These are phyloP conservation scores for Fomitopsis betulina DNA, from an alignment of 1,284 basidiomycete species.

Conservation along the genomic window DNA sequence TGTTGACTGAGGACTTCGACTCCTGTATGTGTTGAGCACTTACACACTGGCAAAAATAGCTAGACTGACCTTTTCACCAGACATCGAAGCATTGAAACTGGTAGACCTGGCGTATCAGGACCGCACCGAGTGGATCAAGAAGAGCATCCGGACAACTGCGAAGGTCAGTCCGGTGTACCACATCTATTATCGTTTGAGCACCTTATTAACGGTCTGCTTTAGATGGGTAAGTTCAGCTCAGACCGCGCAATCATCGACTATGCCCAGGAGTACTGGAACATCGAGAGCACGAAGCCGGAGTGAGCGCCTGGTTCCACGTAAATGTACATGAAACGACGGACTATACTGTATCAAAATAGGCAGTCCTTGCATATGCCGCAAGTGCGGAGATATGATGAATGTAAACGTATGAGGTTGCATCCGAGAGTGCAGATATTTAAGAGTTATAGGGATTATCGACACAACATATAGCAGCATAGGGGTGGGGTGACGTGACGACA, in stretches of 20 bases:
- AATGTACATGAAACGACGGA: background rate
- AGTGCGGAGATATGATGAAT: background rate
- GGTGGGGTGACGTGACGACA: slow-evolving; percentile 4
- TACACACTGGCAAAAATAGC: slow-evolving; percentile 1
- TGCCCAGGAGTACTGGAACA: slow-evolving; percentile 54
- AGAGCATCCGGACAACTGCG: slow-evolving; percentile 80
- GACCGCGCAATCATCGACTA: slow-evolving; percentile 90
- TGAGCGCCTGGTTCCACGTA: background rate
- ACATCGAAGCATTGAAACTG: slow-evolving; percentile 77
- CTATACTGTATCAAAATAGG: background rate
- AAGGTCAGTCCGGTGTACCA: slow-evolving; percentile 42
- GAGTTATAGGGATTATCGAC: background rate
- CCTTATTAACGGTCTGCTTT: background rate
- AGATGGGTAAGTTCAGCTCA: slow-evolving; percentile 95
- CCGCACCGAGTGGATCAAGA: slow-evolving; percentile 84
- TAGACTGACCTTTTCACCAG: slow-evolving; percentile 29
- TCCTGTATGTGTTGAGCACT: slow-evolving; percentile 50
- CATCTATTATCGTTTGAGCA: background rate
- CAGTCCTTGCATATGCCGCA: background rate
- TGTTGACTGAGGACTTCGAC: slow-evolving; percentile 87
- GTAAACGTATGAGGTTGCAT: slow-evolving; percentile 4
- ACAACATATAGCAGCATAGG: slow-evolving; percentile 6
- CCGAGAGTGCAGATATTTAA: background rate
- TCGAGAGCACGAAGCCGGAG: slow-evolving; percentile 26
- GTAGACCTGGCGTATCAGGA: slow-evolving; percentile 85